phyloP scores from a whole-genome alignment of 192 early-diverging fungal genomes.

The Backusella sp. region DNA sequence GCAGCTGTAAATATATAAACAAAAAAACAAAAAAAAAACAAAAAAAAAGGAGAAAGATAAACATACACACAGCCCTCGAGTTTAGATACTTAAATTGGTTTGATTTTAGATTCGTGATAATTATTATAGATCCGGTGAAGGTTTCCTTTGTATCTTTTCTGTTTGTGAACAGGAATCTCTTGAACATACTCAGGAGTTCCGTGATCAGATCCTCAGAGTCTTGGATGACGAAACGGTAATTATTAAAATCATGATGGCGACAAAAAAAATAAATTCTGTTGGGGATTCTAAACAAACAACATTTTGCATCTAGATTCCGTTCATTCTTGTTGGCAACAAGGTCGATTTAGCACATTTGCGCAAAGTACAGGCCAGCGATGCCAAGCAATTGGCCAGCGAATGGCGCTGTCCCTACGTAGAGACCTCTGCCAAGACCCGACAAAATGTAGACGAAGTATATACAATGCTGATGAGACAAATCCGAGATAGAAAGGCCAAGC shows the following conservation, averaged over 20 bases:
- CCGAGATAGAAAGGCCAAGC: conserved; percentile 58
- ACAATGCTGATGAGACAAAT: conserved; percentile 76
- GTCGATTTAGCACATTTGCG: conserved; percentile 60
- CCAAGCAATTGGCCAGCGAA: conserved; percentile 54
- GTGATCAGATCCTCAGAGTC: conserved; percentile 84
- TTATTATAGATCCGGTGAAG: conserved; percentile 83
- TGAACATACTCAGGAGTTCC: conserved; percentile 79
- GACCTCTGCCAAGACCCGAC: conserved; percentile 72
- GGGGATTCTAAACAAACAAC: not conserved
- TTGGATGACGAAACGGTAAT: conserved; percentile 71
- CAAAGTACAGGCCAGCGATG: conserved; percentile 63
- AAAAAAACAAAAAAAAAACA: not conserved
- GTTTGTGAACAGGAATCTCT: conserved; percentile 82
- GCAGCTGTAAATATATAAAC: conserved; percentile 58
- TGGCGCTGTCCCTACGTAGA: conserved; percentile 72
- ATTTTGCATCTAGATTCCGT: conserved; percentile 53
- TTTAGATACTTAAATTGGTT: not conserved
- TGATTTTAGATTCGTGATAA: conserved; percentile 72
- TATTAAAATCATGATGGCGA: not conserved
- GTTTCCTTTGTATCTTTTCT: conserved; percentile 85
- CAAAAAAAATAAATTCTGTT: not conserved
- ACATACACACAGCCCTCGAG: not conserved
- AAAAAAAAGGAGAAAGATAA: not conserved
- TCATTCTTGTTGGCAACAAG: conserved; percentile 86
- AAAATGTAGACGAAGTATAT: conserved; percentile 81